Conservation (phyloP, 179 eudicot genomes). For the Silene noctiflora region DNA sequence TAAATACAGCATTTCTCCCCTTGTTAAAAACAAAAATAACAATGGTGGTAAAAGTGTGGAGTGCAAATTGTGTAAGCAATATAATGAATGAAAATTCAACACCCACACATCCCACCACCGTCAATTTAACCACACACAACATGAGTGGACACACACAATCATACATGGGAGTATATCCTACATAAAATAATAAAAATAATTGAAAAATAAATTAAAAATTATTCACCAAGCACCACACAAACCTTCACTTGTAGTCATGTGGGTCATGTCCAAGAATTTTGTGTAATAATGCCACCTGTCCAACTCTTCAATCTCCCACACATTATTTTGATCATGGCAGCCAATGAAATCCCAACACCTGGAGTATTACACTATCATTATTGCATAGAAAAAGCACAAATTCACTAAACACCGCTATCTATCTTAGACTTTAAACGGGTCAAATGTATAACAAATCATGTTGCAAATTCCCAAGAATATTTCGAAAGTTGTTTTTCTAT, state of each 20-base stretch:
- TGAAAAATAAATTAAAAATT: not conserved
- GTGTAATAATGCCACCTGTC: constrained; percentile 17
- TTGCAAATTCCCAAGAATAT: no score
- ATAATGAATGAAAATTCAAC: not conserved
- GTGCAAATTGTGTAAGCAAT: no score
- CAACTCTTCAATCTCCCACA: not conserved
- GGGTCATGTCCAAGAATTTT: not conserved
- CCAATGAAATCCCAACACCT: constrained; percentile 21
- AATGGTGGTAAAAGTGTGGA: no score
- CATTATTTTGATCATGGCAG: not conserved
- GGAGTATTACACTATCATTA: constrained; percentile 5
- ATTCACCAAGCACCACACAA: constrained; percentile 9
- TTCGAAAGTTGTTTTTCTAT: no score
- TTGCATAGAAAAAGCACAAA: no score
- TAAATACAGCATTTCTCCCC: no score
- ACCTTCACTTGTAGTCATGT: not conserved
- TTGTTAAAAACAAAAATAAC: no score
- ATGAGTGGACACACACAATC: constrained; percentile 16
- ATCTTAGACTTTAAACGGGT: no score
- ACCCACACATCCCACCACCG: constrained; percentile 11
- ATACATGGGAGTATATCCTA: constrained; percentile 4
- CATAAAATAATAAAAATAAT: not conserved
- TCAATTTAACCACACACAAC: constrained; percentile 16
- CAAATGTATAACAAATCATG: no score
- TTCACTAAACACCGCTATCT: no score